Conservation (phyloP, 306 rosid species). For the Abrus pulchellus region DNA sequence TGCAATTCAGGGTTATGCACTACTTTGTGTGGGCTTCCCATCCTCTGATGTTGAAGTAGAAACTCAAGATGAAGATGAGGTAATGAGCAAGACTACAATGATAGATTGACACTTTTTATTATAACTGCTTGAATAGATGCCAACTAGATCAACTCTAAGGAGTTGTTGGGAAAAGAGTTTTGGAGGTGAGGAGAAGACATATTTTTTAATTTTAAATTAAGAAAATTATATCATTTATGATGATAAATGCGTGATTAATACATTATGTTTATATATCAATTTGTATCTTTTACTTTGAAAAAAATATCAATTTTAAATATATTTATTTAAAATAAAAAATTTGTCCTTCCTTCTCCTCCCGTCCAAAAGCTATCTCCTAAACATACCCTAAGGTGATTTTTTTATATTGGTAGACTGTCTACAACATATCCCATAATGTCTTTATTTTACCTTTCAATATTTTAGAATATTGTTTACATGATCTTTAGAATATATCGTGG, state of each 20-base stretch:
- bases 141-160: background rate
- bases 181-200: too few relatives aligned
- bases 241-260: too few relatives aligned
- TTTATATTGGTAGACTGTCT: background rate
- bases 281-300: too few relatives aligned
- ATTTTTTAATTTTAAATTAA: too few relatives aligned
- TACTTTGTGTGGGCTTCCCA: slow-evolving; percentile 97
- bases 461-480: background rate
- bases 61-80: slow-evolving; percentile 99
- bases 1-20: slow-evolving; percentile 91
- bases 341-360: too few relatives aligned
- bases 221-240: too few relatives aligned
- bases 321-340: too few relatives aligned
- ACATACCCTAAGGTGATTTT: too few relatives aligned
- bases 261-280: too few relatives aligned
- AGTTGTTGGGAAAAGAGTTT: background rate
- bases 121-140: slow-evolving; percentile 31
- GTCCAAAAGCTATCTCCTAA: too few relatives aligned
- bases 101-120: slow-evolving; percentile 26
- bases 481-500: background rate
- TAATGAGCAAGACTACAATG: slow-evolving; percentile 44
- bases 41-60: slow-evolving; percentile 93
- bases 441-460: background rate
- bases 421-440: background rate
- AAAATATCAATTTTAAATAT: too few relatives aligned